phyloP scores from a whole-genome alignment of 2,329 filamentous ascomycete species.

The Colletotrichum truncatum region DNA sequence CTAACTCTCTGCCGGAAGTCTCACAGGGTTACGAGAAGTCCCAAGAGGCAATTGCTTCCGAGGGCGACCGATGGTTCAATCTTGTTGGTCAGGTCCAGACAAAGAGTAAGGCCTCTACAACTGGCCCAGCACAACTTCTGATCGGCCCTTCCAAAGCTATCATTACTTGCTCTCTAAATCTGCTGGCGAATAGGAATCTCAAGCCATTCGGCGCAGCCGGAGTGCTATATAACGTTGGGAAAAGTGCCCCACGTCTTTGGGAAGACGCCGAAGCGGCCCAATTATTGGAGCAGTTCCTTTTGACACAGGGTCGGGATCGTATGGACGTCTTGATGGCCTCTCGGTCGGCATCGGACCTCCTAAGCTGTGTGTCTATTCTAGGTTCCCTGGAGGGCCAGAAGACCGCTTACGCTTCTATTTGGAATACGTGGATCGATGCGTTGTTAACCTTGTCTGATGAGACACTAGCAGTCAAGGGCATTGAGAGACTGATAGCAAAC shows the following conservation, averaged over 20 bases:
- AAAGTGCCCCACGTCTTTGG: conserved; percentile 51
- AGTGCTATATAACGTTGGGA: conserved; percentile 44
- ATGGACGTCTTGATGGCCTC: conserved; percentile 70
- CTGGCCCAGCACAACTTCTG: conserved; percentile 37
- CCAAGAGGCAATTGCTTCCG: conserved; percentile 72
- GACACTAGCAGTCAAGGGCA: conserved; percentile 40
- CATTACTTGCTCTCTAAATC: conserved; percentile 41
- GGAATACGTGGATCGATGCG: conserved; percentile 53
- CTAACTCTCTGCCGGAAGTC: conserved; percentile 81
- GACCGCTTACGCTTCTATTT: conserved; percentile 49
- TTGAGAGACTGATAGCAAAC: conserved; percentile 58
- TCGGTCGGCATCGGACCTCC: conserved; percentile 72
- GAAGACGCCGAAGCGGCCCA: conserved; percentile 37
- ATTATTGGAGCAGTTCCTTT: conserved; percentile 54
- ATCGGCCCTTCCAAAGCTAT: conserved; percentile 37
- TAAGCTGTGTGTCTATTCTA: conserved; percentile 70
- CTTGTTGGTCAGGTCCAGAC: conserved; percentile 59
- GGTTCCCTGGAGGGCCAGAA: conserved; percentile 51
- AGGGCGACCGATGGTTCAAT: conserved; percentile 74
- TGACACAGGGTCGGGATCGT: conserved; percentile 61
- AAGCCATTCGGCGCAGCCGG: conserved; percentile 66
- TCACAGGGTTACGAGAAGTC: conserved; percentile 80
- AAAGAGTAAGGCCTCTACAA: conserved; percentile 27
- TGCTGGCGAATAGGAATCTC: conserved; percentile 61
- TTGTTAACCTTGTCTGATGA: conserved; percentile 47